These are phyloP conservation scores for Gymnopilus dilepis DNA, from an alignment of 768 basidiomycete species.

Conservation along the genomic window DNA sequence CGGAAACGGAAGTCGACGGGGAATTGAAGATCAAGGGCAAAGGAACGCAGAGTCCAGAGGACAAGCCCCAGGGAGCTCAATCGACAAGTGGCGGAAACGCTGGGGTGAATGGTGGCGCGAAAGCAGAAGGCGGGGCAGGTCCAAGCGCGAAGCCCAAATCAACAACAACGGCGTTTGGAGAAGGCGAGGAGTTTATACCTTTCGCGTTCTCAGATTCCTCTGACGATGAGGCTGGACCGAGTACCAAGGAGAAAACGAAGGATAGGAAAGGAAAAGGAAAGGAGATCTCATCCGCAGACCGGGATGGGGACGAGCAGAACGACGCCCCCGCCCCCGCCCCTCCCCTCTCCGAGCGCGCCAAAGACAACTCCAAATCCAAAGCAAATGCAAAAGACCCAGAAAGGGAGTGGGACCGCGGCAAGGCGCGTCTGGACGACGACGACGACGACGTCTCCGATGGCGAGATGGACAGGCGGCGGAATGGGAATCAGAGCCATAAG, in stretches of 20 bases:
- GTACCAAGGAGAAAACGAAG: conserved; percentile 9
- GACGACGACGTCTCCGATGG: conserved; percentile 27
- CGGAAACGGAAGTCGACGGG: not conserved
- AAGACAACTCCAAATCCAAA: conserved; percentile 16
- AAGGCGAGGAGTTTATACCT: conserved; percentile 38
- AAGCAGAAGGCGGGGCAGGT: too few relatives aligned
- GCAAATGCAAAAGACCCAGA: conserved; percentile 21
- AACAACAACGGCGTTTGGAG: conserved; percentile 30
- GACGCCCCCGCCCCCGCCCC: not conserved
- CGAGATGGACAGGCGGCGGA: not conserved
- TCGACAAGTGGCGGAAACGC: too few relatives aligned
- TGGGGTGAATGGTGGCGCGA: too few relatives aligned
- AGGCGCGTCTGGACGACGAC: conserved; percentile 29
- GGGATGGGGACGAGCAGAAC: not conserved
- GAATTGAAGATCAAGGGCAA: not conserved
- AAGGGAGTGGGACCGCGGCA: conserved; percentile 49
- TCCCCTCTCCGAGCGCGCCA: conserved; percentile 4
- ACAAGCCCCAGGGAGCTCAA: too few relatives aligned
- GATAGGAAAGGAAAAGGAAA: conserved; percentile 27
- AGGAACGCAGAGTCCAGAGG: not conserved
- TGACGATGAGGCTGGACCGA: conserved; percentile 24
- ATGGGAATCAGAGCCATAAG: conserved; percentile 36
- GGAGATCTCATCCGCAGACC: not conserved
- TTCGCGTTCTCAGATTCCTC: conserved; percentile 27
- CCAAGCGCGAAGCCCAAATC: too few relatives aligned